Evolutionary conservation across 306 rosid species (phyloP).

Genomic region (Cicer chorassanicum): DNA sequence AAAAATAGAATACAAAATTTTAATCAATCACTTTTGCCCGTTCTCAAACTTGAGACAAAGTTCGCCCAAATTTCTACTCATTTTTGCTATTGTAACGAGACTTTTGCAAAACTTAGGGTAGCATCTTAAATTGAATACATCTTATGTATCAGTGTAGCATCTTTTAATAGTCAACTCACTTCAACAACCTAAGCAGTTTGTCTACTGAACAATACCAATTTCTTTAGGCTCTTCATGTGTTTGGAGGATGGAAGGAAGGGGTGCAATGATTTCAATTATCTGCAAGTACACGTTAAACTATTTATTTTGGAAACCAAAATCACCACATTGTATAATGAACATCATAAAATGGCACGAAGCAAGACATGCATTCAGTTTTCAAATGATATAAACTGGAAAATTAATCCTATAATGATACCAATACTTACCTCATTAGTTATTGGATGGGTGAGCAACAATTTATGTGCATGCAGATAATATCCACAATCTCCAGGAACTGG

Average conservation of each 20-base stretch:
- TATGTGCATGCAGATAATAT: constrained; percentile 81
- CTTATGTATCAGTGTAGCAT: background rate
- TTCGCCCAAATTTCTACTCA: background rate
- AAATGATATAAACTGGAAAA: constrained; percentile 1
- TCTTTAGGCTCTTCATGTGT: constrained; percentile 45
- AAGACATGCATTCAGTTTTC: constrained; percentile 10
- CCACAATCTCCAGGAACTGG: constrained; percentile 98
- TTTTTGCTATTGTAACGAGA: background rate
- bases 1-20: too few species aligned
- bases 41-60: background rate
- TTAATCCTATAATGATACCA: background rate
- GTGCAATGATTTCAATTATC: constrained; percentile 65
- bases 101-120: too few species aligned
- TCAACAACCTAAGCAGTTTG: constrained; percentile 14
- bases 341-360: constrained; percentile 5
- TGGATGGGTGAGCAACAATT: constrained; percentile 70
- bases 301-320: background rate
- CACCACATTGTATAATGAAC: background rate
- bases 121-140: background rate
- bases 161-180: background rate
- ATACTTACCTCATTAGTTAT: constrained; percentile 65
- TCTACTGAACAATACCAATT: background rate
- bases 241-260: constrained; percentile 64
- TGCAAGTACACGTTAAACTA: constrained; percentile 42
- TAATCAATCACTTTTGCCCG: background rate